Percentiles rank a stretch among this genome's conserved stretches.
Conservation (phyloP, 495 filamentous ascomycete species). For the Aspergillus sclerotiicarbonarius region DNA sequence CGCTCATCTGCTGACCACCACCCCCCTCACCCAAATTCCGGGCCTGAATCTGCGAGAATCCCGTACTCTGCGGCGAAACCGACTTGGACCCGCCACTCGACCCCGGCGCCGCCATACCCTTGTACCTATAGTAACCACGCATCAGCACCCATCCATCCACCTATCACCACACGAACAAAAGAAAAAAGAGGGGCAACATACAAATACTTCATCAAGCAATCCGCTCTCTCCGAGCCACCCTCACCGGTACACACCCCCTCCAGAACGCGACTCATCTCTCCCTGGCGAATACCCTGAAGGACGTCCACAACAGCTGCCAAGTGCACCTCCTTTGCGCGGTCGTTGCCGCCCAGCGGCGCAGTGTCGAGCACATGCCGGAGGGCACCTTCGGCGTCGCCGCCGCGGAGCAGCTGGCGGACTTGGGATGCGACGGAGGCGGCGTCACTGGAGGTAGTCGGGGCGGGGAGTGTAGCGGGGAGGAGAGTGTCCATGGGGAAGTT, state of each 20-base stretch:
- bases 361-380: conserved; percentile 76
- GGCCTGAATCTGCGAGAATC: conserved; percentile 78
- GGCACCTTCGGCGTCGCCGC: conserved; percentile 82
- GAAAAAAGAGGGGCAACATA: conserved; percentile 26
- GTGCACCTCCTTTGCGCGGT: conserved; percentile 79
- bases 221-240: conserved; percentile 65
- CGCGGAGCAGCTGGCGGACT: conserved; percentile 79
- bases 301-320: conserved; percentile 81
- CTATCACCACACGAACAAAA: background rate
- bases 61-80: conserved; percentile 76
- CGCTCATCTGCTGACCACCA: conserved; percentile 85
- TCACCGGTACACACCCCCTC: conserved; percentile 67
- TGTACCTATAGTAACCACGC: conserved; percentile 56
- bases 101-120: conserved; percentile 67
- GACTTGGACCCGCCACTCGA: conserved; percentile 39
- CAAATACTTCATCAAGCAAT: conserved; percentile 55
- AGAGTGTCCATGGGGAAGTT: conserved; percentile 86
- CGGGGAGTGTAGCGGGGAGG: conserved; percentile 60
- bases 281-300: conserved; percentile 83
- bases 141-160: background rate
- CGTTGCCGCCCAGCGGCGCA: conserved; percentile 67
- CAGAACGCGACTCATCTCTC: conserved; percentile 84
- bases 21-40: conserved; percentile 70
- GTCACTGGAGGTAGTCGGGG: conserved; percentile 65
- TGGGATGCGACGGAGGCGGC: conserved; percentile 71